These are phyloP conservation scores for Talaromyces borbonicus DNA, from an alignment of 495 filamentous ascomycete species.

Conservation along the genomic window DNA sequence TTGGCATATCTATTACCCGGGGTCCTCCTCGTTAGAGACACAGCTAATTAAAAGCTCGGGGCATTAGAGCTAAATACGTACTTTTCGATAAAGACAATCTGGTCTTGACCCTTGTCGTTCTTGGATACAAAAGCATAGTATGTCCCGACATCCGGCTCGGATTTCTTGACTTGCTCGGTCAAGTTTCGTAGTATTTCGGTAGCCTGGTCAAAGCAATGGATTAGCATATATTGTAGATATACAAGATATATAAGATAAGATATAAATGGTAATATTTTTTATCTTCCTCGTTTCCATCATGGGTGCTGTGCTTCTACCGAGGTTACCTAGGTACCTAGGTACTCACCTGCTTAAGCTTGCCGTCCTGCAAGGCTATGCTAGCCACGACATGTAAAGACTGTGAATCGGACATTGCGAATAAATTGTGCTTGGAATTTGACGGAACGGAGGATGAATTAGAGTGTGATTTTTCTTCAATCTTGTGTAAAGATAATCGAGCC, in stretches of 20 bases:
- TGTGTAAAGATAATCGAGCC: too few relatives aligned
- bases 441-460: too few relatives aligned
- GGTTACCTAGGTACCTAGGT: not conserved
- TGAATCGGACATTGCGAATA: not conserved
- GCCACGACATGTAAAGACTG: constrained; percentile 1
- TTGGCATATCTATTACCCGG: constrained; percentile 1
- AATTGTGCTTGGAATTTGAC: too few relatives aligned
- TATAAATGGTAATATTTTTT: too few relatives aligned
- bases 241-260: too few relatives aligned
- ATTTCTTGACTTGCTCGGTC: not conserved
- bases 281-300: too few relatives aligned
- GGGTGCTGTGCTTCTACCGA: not conserved
- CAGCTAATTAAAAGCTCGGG: not conserved
- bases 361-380: not conserved
- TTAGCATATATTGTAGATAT: too few relatives aligned
- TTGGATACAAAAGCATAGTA: constrained; percentile 4
- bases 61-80: too few relatives aligned
- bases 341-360: constrained; percentile 2
- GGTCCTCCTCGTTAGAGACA: not conserved
- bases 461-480: too few relatives aligned
- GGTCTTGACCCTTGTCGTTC: constrained; percentile 6
- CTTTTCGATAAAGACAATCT: constrained; percentile 5
- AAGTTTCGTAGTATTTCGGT: not conserved
- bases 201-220: not conserved
- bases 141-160: not conserved